Base-by-base conservation (phyloP, 2,329 filamentous ascomycete genomes). In the Aspergillus uvarum region DNA sequence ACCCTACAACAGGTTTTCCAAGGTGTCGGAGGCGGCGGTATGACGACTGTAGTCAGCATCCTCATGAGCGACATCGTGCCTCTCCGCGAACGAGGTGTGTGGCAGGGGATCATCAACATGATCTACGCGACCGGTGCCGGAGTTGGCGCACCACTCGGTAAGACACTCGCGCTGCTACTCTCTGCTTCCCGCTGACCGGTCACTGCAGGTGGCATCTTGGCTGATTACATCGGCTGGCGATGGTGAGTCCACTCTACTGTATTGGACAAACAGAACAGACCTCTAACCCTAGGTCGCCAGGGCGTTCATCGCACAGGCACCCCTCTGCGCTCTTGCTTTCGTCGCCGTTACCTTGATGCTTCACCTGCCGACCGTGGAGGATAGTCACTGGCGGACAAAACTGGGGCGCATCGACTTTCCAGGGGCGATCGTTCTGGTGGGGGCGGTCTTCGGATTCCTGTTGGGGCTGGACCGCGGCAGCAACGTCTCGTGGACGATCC, bases 91-190 rank as follows among this genome's bases (percentile, higher is more conserved):
- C 80, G 89, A 58, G 90, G 89, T 2, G 80, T 88, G 10, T 93
- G 88, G 87, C 90, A 92, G 72, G 89, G 89, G 6, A 80, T 87
- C 61, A 80, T 91, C 68, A 93, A 92, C 72, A 83, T 92, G 63
- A 81, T 92, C 52, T 92, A 84, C 67, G 88, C 88, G 0, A 76
- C 81, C 19, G 90, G 89, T n/a, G 83, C 88, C 3, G 85, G 86
- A 5, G 80, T 82, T 5, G 90, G 90, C 2, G 89, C 87, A 4
- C 89, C 90, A 0, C 65, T 94, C 0, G 90, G 85, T 64, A 67
- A 56, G 63, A 21, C 7, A 32, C 22, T 32, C 16, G 21, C 29
- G 10, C 22, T 32, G 38, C 11, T 44, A 4, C 26, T 5, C 12
- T 50, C 12, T 19, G n/a, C 14, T 7, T 35, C 51, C 52, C 58